Evolutionary conservation across 176 grass and related monocot species (phyloP).

Genomic region (Oryza meyeriana): DNA sequence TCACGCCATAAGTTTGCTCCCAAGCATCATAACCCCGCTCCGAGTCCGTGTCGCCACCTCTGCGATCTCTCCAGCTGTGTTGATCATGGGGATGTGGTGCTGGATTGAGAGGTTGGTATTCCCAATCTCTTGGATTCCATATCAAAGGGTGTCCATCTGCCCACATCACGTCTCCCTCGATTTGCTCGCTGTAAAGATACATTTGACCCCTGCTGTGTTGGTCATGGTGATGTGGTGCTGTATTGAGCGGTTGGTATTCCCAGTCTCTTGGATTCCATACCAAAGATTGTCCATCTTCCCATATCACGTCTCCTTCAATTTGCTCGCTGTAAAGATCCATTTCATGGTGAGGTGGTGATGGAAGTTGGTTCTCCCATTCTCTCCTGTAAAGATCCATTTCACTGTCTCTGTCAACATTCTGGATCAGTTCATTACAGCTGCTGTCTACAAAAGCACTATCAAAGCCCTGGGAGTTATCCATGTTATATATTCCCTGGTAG

Average conservation of each 20-base stretch:
- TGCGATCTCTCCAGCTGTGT: background rate
- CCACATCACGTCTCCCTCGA: background rate
- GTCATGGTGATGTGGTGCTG: background rate
- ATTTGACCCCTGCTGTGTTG: background rate
- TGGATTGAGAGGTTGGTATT: background rate
- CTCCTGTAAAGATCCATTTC: background rate
- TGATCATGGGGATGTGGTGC: background rate
- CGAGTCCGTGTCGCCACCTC: constrained; percentile 26
- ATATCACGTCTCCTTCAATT: background rate
- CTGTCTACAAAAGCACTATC: background rate
- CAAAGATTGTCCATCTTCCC: background rate
- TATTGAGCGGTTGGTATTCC: background rate
- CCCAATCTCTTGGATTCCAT: background rate
- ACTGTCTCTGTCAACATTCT: background rate
- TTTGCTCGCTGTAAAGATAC: background rate
- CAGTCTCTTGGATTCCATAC: background rate
- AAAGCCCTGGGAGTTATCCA: background rate
- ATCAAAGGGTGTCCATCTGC: background rate
- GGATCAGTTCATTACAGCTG: background rate
- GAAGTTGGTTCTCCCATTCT: background rate
- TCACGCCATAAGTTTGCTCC: background rate
- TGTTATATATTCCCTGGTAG: background rate
- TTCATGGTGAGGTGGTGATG: background rate
- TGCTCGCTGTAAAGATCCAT: background rate
- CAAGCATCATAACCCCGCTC: background rate